Base-by-base conservation (phyloP, 2,329 filamentous ascomycete genomes). In the Arthrinium phaeospermum region DNA sequence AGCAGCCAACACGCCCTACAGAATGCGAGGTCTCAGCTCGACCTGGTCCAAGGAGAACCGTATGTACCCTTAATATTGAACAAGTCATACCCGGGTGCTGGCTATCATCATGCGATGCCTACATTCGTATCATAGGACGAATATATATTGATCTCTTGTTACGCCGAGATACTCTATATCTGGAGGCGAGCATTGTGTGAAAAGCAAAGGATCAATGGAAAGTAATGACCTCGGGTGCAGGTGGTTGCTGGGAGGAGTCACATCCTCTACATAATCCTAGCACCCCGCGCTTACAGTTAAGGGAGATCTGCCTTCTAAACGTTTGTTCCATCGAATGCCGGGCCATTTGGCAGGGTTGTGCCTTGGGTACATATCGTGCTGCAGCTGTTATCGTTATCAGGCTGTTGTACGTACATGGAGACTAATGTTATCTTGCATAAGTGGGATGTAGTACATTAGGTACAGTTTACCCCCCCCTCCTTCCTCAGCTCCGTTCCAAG, bases 371-470 rank as follows among this genome's bases (percentile, higher is more conserved):
- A 41, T 64, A 64, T 64, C 57, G 57, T 34, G 30, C 57, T 64
- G 57, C 57, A 64, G 57, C 22, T 41, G 34, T 64, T 64, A 64
- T 64, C 57, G 57, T 41, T 64, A 64, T 64, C 57, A 41, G 10
- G 16, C 53, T 53, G n/a, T 22, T 22, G 27, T 34, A 57, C 27
- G 27, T 57, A 34, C 51, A 4, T 7, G 49, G 4, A 57, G 27
- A 34, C 57, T 64, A 41, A n/a, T 64, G 57, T 41, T 64, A 64
- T 64, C 57, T 64, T 64, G 57, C 57, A 64, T 64, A 64, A 61
- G 57, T 41, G 57, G 57, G 57, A 41, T 64, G 57, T 61, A 61
- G 27, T 64, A 64, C 30, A 14, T 30, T 30, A 30, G 27, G 27
- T 64, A 41, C 19, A 41, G 34, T 7, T 19, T 27, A 8, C 2